Conservation (phyloP, 129 eudicot genomes). For the Logfia minima region DNA sequence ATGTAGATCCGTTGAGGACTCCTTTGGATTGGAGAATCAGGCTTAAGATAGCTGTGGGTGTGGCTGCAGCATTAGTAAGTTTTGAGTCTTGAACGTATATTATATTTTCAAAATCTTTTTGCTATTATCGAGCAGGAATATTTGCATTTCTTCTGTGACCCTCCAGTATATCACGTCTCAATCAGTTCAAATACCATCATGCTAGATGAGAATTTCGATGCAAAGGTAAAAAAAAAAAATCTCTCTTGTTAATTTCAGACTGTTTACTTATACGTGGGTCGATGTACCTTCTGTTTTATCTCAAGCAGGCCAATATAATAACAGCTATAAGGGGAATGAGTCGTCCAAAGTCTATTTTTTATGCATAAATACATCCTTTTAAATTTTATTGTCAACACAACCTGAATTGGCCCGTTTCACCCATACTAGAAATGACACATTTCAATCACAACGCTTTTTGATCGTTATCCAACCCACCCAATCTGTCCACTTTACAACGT, state of each 20-base stretch:
- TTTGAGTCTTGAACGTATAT: neutral
- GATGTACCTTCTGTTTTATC: neutral
- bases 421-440: too few relatives aligned
- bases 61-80: slow-evolving; percentile 88
- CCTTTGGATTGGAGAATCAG: slow-evolving; percentile 91
- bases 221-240: slow-evolving; percentile 61
- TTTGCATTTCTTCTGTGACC: slow-evolving; percentile 79
- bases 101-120: neutral
- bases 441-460: too few relatives aligned
- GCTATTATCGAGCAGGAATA: slow-evolving; percentile 53
- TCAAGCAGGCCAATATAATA: neutral
- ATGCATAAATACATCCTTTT: neutral
- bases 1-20: slow-evolving; percentile 84
- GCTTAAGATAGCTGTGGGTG: slow-evolving; percentile 65
- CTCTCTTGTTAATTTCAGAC: neutral
- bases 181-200: slow-evolving; percentile 75
- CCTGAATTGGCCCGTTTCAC: too few relatives aligned
- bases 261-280: neutral
- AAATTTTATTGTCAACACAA: neutral
- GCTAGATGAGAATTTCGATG: slow-evolving; percentile 76
- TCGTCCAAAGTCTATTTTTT: neutral
- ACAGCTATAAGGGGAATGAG: neutral
- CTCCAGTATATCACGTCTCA: slow-evolving; percentile 73
- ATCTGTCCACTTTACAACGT: too few relatives aligned
- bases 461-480: too few relatives aligned